Conservation (phyloP, 2,329 filamentous ascomycete genomes). For the Aspergillus flavus region DNA sequence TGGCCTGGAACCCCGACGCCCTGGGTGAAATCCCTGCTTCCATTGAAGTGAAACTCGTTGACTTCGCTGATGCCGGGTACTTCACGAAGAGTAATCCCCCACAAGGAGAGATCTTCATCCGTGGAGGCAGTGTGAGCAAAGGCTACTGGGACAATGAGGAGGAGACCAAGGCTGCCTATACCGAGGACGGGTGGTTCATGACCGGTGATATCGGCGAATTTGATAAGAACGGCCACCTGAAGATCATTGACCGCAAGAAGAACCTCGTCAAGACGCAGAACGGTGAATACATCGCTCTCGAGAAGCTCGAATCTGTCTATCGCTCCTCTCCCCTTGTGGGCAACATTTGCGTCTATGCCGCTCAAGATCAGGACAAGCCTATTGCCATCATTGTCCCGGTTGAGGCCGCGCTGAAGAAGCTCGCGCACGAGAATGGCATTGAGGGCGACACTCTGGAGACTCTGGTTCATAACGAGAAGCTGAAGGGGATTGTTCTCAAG, state of each 20-base stretch:
- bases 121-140: conserved; percentile 72
- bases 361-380: conserved; percentile 72
- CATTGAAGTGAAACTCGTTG: conserved; percentile 88
- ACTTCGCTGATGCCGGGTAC: conserved; percentile 88
- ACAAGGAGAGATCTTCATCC: conserved; percentile 91
- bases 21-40: conserved; percentile 77
- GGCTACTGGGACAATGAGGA: conserved; percentile 85
- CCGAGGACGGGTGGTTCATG: conserved; percentile 92
- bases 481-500: conserved; percentile 45
- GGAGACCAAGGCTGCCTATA: conserved; percentile 78
- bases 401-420: conserved; percentile 58
- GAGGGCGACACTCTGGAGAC: conserved; percentile 66
- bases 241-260: conserved; percentile 95
- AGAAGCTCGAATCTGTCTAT: conserved; percentile 93
- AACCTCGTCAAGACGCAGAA: conserved; percentile 95
- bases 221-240: conserved; percentile 74
- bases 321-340: conserved; percentile 75
- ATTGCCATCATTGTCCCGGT: conserved; percentile 76
- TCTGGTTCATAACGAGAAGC: conserved; percentile 58
- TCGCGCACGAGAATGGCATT: conserved; percentile 62
- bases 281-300: conserved; percentile 94
- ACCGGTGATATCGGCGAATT: conserved; percentile 95
- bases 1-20: conserved; percentile 77
- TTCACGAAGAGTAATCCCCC: conserved; percentile 71
- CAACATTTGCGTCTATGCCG: conserved; percentile 87